Conservation (phyloP, 208 protist genomes). For the Leishmania mexicana region DNA sequence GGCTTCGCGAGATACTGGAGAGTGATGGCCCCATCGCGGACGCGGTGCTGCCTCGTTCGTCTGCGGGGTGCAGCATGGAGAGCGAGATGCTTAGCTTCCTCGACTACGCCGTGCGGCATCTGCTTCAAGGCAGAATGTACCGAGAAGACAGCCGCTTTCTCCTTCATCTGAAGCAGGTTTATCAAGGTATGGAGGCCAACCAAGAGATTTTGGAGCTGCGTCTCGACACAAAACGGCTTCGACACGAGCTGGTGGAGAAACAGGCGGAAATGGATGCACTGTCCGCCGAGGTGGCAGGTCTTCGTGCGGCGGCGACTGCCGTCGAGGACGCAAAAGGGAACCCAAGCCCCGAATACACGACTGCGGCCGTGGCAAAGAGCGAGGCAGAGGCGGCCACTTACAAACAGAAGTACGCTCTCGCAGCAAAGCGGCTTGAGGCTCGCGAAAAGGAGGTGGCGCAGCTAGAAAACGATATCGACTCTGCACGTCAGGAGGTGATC, state of each 20-base stretch:
- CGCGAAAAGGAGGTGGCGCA: slow-evolving; percentile 67
- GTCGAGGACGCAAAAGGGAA: slow-evolving; percentile 6
- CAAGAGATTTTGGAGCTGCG: slow-evolving; percentile 61
- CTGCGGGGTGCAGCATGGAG: slow-evolving; percentile 48
- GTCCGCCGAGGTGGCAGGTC: slow-evolving; percentile 29
- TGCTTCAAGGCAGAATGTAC: slow-evolving; percentile 67
- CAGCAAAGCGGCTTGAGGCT: slow-evolving; percentile 64
- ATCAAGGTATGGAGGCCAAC: slow-evolving; percentile 52
- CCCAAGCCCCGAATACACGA: slow-evolving; percentile 17
- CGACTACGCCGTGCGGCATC: slow-evolving; percentile 39
- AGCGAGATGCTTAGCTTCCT: slow-evolving; percentile 63
- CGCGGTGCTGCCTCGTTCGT: slow-evolving; percentile 79
- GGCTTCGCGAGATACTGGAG: slow-evolving; percentile 69
- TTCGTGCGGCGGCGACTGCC: slow-evolving; percentile 16
- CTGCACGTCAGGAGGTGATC: slow-evolving; percentile 53
- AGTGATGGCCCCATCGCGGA: slow-evolving; percentile 45
- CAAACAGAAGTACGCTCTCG: slow-evolving; percentile 77
- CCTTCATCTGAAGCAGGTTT: slow-evolving; percentile 64
- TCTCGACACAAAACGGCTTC: slow-evolving; percentile 30
- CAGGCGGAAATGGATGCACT: slow-evolving; percentile 54
- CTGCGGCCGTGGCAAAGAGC: slow-evolving; percentile 40
- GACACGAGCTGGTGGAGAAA: slow-evolving; percentile 37
- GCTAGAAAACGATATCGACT: slow-evolving; percentile 78
- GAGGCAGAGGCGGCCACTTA: slow-evolving; percentile 77
- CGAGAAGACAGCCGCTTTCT: slow-evolving; percentile 80